Evolutionary conservation across 352 stramenopile genomes (phyloP).

Genomic region (Pythium oligandrum): DNA sequence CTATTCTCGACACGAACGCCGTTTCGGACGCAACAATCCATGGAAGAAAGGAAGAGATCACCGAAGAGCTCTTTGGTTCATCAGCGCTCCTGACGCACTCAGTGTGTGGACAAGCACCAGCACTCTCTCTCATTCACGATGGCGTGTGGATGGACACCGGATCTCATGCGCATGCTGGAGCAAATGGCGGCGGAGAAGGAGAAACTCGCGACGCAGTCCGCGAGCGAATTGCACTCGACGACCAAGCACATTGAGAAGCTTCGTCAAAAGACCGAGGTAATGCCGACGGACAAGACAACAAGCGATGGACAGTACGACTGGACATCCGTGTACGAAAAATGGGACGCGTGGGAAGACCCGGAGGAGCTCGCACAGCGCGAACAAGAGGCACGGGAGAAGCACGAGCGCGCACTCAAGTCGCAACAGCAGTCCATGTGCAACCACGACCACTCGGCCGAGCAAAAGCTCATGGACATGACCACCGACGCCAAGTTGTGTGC

Average conservation of each 20-base stretch:
- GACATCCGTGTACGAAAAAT: conserved; percentile 75
- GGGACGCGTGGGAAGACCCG: conserved; percentile 73
- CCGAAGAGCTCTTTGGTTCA: too few relatives aligned
- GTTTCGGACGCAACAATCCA: too few relatives aligned
- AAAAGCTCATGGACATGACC: conserved; percentile 86
- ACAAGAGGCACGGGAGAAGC: conserved; percentile 55
- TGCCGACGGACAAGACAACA: background rate
- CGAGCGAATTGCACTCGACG: conserved; percentile 27
- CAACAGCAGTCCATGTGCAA: conserved; percentile 45
- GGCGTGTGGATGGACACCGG: conserved; percentile 62
- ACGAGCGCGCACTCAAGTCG: conserved; percentile 36
- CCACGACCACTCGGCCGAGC: conserved; percentile 84
- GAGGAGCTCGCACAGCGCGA: conserved; percentile 71
- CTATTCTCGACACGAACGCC: too few relatives aligned
- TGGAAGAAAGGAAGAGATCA: too few relatives aligned
- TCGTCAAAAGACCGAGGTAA: conserved; percentile 19
- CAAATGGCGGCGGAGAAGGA: conserved; percentile 63
- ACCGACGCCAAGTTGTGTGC: conserved; percentile 48
- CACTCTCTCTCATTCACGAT: conserved; percentile 17
- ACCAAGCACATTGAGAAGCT: conserved; percentile 40
- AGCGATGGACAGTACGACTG: conserved; percentile 44
- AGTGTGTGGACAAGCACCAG: too few relatives aligned
- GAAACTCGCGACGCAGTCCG: conserved; percentile 25
- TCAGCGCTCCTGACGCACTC: too few relatives aligned
- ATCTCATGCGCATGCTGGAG: conserved; percentile 64